Evolutionary conservation across 306 rosid genomes (phyloP), one percentile per base, ranked within the genome.

Genomic region (Calophaca sinica): DNA sequence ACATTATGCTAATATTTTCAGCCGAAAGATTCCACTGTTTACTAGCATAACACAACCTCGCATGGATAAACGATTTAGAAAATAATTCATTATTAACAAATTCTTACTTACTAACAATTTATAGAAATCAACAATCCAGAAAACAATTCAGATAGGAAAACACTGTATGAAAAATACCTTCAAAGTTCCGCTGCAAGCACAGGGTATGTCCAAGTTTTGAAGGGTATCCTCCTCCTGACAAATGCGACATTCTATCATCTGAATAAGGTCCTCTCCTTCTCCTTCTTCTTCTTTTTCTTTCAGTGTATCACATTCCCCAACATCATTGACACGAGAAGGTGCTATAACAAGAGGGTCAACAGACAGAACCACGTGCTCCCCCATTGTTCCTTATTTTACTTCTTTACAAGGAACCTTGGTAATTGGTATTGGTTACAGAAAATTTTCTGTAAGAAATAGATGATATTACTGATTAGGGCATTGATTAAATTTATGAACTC

Each of bases 161-260:
- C 26, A 58, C 9, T 4, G 51, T 11, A 52, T 31, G 7, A 12
- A 67, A 57, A 3, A 77, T 54, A 83, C 91, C 80, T 89, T 89
- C 74, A 87, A 78, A 79, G 91, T 85, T 72, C 94, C 94, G 5
- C 79, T 84, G 80, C 94, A 89, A 54, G 87, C 79, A 71, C 94
- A 89, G 46, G 91, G 94, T 41, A 73, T 77, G 62, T 89, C 91
- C 81, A 87, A 75, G 79, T 87, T 84, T 9, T 54, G 68, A 73
- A 84, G 49, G 52, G 68, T 68, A 44, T 89, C 94, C 48, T 89
- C 90, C 58, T 87, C 94, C 83, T 81, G 90, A 63, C 91, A 89
- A 77, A 89, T 87, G 61, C 91, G 91, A 61, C 94, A 89, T 67
- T 89, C 94, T 20, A 75, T 87, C 5, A 57, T 70, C 77, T 64